A percentile compares a stretch with the other conserved stretches of the same genome.
Conservation (phyloP, 257 asterid genomes). For the Penstemon davidsonii region DNA sequence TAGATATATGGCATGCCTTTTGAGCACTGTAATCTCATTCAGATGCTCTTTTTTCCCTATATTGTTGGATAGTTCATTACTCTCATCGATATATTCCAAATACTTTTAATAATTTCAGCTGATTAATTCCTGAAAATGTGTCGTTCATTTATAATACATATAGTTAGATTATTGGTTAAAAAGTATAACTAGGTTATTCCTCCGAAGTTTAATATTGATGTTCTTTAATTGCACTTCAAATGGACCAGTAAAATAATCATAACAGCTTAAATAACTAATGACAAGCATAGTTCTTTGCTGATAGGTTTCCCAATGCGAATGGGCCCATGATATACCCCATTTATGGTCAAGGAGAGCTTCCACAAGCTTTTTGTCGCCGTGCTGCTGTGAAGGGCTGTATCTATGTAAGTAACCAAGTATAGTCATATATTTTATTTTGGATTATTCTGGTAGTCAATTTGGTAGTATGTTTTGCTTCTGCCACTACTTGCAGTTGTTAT, state of each 20-base stretch:
- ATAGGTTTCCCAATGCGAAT: slow-evolving; percentile 84
- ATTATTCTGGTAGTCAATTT: slow-evolving; percentile 15
- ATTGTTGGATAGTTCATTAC: slow-evolving; percentile 15
- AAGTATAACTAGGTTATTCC: too few species aligned
- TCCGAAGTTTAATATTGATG: too few species aligned
- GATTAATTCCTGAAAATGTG: neutral
- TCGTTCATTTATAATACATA: too few species aligned
- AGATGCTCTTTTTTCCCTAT: neutral
- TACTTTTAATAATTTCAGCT: slow-evolving; percentile 8
- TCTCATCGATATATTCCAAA: neutral
- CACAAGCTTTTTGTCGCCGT: slow-evolving; percentile 96
- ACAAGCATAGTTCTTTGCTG: slow-evolving; percentile 15
- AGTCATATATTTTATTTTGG: slow-evolving; percentile 16
- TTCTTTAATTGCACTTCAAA: too few species aligned
- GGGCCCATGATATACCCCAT: slow-evolving; percentile 94
- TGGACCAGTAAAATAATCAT: neutral
- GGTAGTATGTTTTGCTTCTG: slow-evolving; percentile 11
- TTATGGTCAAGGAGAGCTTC: slow-evolving; percentile 91
- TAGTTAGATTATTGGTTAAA: too few species aligned
- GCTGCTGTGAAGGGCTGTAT: slow-evolving; percentile 98
- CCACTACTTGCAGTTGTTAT: slow-evolving; percentile 20
- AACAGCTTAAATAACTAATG: neutral
- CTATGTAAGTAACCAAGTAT: slow-evolving; percentile 49
- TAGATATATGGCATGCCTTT: neutral
- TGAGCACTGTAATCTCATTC: slow-evolving; percentile 15